Conservation (phyloP, 1,284 basidiomycete genomes). For the Xerocomus amazonicus region DNA sequence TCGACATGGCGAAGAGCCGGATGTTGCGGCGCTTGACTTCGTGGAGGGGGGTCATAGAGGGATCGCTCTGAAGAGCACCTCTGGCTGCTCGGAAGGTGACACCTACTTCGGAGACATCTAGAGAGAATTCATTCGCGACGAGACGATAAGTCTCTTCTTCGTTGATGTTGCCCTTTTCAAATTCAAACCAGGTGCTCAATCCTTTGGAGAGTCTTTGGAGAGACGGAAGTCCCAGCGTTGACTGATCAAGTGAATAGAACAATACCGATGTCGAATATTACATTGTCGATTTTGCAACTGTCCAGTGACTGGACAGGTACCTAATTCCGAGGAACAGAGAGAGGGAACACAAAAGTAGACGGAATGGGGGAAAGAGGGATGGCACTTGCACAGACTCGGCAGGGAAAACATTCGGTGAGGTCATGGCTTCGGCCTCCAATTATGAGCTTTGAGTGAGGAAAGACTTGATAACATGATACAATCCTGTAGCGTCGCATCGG, state of each 20-base stretch:
- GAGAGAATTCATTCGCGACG: slow-evolving; percentile 15
- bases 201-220: slow-evolving; percentile 9
- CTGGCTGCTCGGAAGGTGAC: slow-evolving; percentile 10
- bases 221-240: slow-evolving; percentile 17
- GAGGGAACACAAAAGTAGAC: neutral
- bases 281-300: slow-evolving; percentile 23
- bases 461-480: neutral
- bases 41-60: slow-evolving; percentile 19
- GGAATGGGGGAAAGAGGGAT: neutral
- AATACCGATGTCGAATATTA: slow-evolving; percentile 23
- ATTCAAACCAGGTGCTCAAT: slow-evolving; percentile 23
- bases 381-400: slow-evolving; percentile 1
- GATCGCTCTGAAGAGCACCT: slow-evolving; percentile 11
- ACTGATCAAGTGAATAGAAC: slow-evolving; percentile 24
- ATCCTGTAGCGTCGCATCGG: no score
- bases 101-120: slow-evolving; percentile 13
- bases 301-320: slow-evolving; percentile 1
- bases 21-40: slow-evolving; percentile 14
- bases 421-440: neutral
- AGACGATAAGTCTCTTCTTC: slow-evolving; percentile 17
- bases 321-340: slow-evolving; percentile 2
- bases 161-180: slow-evolving; percentile 21
- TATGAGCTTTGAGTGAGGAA: neutral
- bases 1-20: slow-evolving; percentile 24
- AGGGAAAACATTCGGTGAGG: neutral